Percentiles rank a stretch among this genome's conserved stretches.
These are phyloP conservation scores for Sugiyamaella paludigena DNA, from an alignment of 1,139 yeast species.

Conservation along the genomic window DNA sequence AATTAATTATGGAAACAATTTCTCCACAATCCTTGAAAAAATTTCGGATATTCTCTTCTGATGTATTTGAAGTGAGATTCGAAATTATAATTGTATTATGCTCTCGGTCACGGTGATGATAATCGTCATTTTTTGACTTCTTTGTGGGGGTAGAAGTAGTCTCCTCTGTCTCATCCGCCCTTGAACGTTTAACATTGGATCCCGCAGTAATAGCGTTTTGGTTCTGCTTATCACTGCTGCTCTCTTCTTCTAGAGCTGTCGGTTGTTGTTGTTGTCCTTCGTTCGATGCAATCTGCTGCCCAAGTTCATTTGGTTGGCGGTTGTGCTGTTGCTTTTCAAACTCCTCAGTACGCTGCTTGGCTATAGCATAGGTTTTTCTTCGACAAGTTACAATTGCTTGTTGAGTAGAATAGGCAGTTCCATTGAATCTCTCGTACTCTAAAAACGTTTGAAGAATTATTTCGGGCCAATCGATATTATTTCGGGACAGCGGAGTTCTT, in stretches of 20 bases:
- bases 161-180: constrained; percentile 1
- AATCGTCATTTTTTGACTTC: neutral
- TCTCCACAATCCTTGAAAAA: constrained; percentile 66
- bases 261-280: neutral
- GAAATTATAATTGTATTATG: constrained; percentile 50
- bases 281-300: too few relatives aligned
- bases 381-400: constrained; percentile 25
- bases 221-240: too few relatives aligned
- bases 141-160: constrained; percentile 1
- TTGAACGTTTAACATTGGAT: neutral
- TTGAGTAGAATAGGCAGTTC: constrained; percentile 34
- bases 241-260: too few relatives aligned
- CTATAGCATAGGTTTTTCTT: constrained; percentile 13
- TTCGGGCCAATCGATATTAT: constrained; percentile 51
- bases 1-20: constrained; percentile 21
- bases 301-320: neutral
- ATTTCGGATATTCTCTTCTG: constrained; percentile 39
- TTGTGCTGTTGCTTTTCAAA: neutral
- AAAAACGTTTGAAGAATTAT: constrained; percentile 49
- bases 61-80: constrained; percentile 38
- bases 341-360: constrained; percentile 4
- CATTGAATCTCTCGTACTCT: constrained; percentile 42
- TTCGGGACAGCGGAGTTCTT: constrained; percentile 38
- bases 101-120: constrained; percentile 53
- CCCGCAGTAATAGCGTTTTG: too few relatives aligned